These are phyloP conservation scores for Sphagnum tenellum DNA, from an alignment of 225 moss, liverwort and hornwort genomes.

Conservation along the genomic window DNA sequence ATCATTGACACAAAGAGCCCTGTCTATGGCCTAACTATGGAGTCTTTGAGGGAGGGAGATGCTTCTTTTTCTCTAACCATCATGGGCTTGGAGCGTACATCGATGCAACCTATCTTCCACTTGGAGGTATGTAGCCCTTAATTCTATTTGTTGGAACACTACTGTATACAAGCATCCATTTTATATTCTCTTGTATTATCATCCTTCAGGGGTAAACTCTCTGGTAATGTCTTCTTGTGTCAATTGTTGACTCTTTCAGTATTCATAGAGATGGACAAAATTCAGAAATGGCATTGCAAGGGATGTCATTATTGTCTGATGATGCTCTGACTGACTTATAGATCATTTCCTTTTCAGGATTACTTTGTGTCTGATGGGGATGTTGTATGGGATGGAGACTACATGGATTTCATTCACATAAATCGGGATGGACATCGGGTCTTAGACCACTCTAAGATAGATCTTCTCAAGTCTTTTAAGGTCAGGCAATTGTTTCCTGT, in stretches of 20 bases:
- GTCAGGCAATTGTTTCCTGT: slow-evolving; percentile 10
- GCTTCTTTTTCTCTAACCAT: slow-evolving; percentile 94
- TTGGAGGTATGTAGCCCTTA: slow-evolving; percentile 46
- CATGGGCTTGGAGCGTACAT: slow-evolving; percentile 88
- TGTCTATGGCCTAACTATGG: slow-evolving; percentile 74
- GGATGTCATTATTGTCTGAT: no score
- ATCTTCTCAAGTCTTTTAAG: slow-evolving; percentile 53
- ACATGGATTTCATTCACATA: slow-evolving; percentile 79
- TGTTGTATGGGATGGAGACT: slow-evolving; percentile 93
- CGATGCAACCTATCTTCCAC: slow-evolving; percentile 99
- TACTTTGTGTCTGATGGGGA: slow-evolving; percentile 95
- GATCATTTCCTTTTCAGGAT: slow-evolving; percentile 33
- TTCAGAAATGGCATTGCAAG: no score
- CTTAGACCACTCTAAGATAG: slow-evolving; percentile 87
- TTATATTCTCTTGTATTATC: no score
- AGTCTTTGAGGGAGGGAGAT: slow-evolving; percentile 68
- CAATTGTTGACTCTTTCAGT: neutral
- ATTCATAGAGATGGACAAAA: no score
- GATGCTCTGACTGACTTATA: no score
- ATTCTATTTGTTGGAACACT: no score
- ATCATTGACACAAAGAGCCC: slow-evolving; percentile 83
- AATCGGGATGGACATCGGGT: slow-evolving; percentile 83
- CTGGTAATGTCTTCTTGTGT: neutral
- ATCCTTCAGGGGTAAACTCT: no score
- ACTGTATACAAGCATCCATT: no score